A percentile compares a stretch with the other conserved stretches of the same genome.
Evolutionary conservation across 805 yeast genomes (phyloP).

Genomic region (Metschnikowia santaceciliae): DNA sequence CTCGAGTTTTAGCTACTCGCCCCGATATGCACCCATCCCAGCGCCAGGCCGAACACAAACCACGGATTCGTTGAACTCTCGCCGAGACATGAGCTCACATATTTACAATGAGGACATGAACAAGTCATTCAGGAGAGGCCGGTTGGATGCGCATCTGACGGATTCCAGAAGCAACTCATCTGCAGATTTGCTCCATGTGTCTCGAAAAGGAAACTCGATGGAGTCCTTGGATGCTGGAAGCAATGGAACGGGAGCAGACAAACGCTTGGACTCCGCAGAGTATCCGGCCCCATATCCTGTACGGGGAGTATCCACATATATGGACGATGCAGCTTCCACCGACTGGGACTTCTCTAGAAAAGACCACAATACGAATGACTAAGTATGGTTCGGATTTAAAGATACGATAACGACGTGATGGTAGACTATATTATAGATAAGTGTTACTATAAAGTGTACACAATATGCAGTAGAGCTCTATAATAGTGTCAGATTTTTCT

Average conservation of each 20-base stretch:
- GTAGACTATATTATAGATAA: too few species aligned
- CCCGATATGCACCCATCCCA: background rate
- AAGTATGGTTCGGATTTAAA: too few species aligned
- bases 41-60: conserved; percentile 1
- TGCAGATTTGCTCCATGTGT: background rate
- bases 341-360: background rate
- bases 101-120: conserved; percentile 1
- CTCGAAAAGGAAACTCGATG: background rate
- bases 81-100: conserved; percentile 3
- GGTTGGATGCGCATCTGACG: conserved; percentile 1
- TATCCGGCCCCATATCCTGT: conserved; percentile 15
- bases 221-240: background rate
- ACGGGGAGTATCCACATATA: conserved; percentile 17
- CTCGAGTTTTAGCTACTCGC: background rate
- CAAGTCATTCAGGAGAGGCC: background rate
- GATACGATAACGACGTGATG: too few species aligned
- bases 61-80: conserved; percentile 1
- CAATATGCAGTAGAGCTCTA: too few species aligned
- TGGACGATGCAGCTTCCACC: background rate
- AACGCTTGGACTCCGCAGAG: background rate
- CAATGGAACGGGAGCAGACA: background rate
- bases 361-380: background rate
- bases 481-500: too few species aligned
- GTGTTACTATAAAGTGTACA: too few species aligned
- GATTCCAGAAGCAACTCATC: conserved; percentile 2